Evolutionary conservation across 139 green algal species (phyloP), one percentile per base, ranked within the genome.

Genomic region (Chlorella vulgaris): DNA sequence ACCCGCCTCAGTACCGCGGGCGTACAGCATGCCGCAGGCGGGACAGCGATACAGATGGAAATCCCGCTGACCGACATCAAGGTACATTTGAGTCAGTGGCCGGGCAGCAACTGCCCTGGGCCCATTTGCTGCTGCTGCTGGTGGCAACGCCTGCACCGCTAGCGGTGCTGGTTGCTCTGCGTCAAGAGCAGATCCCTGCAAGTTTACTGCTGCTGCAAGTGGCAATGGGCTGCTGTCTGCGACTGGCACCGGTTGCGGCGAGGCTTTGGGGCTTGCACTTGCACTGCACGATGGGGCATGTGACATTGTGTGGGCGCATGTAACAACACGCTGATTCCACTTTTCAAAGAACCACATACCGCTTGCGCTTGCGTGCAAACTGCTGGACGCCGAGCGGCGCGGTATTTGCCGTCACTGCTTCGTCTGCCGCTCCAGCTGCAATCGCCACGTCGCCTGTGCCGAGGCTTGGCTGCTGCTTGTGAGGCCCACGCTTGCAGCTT

Each of bases 1-100:
- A 79, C 73, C 73, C 22, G 73, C 51, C 22, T 69, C 73, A 1
- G 73, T 78, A 7, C 86, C 88, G 18, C 62, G 84, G 10, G 84
- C 71, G 40, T 92, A 92, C 31, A 86, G 43, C 69, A 92, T 58
- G 39, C 87, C 84, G 55, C 88, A 92, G 0, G 74, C 33, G 19
- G 42, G 51, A 69, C 88, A 92, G 10, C 65, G 81, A 10, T 29
- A 84, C 24, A 55, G 62, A 51, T 85, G 60, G 63, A 92, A 92
- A 61, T 89, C 65, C 5, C 58, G 74, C 86, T 91, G 88, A 24
- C 88, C 88, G 4, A 84, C 53, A 58, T 91, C 88, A 31, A 91
- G 61, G 73, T 86, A 74, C 31, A 87, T 39, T 76, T 90, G 86
- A 1, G 74, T 86, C 26, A 88, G 73, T 7, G 61, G 76, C 13